Evolutionary conservation across 306 rosid genomes (phyloP).

Genomic region (Gleditsia sinensis): DNA sequence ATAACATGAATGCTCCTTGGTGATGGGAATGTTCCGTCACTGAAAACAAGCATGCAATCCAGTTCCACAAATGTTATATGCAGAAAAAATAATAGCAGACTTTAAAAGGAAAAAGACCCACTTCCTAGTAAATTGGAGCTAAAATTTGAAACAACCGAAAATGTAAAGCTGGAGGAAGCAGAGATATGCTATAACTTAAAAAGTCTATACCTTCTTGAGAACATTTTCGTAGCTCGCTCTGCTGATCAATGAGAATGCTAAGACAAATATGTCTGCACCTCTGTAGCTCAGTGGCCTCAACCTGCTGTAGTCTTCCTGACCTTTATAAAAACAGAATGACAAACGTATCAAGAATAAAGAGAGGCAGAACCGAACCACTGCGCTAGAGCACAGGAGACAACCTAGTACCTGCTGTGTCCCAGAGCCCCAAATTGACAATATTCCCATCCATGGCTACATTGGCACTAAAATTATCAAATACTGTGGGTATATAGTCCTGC

Average conservation of each 20-base stretch:
- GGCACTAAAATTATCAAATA: conserved; percentile 96
- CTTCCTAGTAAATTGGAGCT: conserved; percentile 28
- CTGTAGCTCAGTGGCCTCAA: conserved; percentile 96
- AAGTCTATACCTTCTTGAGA: conserved; percentile 77
- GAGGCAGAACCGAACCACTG: not conserved
- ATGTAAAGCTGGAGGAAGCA: not conserved
- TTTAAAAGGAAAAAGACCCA: too few relatives aligned
- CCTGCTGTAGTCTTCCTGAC: conserved; percentile 98
- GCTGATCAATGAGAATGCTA: conserved; percentile 90
- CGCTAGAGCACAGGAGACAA: not conserved
- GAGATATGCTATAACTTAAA: conserved; percentile 12
- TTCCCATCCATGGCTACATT: conserved; percentile 95
- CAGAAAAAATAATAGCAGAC: conserved; percentile 5
- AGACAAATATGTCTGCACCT: conserved; percentile 93
- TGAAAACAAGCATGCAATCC: not conserved
- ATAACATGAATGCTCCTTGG: conserved; percentile 4
- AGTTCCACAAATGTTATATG: not conserved
- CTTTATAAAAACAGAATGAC: conserved; percentile 49
- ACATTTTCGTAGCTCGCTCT: conserved; percentile 96
- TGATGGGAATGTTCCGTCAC: conserved; percentile 5
- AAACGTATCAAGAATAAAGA: conserved; percentile 7
- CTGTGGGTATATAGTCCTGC: conserved; percentile 95
- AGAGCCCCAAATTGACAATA: conserved; percentile 88
- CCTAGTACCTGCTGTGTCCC: conserved; percentile 96
- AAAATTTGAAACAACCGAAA: conserved; percentile 16